Evolutionary conservation across 2,329 filamentous ascomycete species (phyloP).

Genomic region (Sporothrix inflata): DNA sequence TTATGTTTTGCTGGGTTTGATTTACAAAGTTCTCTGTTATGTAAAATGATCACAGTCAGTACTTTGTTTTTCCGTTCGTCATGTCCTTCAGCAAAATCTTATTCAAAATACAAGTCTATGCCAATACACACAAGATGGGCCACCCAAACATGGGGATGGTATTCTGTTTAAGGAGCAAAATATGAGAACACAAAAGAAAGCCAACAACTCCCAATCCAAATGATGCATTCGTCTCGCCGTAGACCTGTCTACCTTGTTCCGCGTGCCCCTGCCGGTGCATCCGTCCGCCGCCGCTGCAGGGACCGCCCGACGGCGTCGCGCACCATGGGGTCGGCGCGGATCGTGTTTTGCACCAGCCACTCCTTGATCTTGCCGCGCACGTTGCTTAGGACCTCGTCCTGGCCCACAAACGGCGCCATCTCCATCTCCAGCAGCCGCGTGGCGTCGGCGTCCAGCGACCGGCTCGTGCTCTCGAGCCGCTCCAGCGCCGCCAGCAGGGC

Average conservation of each 20-base stretch:
- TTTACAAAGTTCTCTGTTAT: not conserved
- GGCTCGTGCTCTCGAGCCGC: conserved; percentile 64
- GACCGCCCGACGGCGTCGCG: conserved; percentile 74
- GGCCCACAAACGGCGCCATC: conserved; percentile 78
- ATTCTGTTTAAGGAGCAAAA: no score
- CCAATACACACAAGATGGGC: not conserved
- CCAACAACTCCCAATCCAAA: not conserved
- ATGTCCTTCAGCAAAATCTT: not conserved
- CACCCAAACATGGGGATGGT: no score
- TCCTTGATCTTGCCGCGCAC: conserved; percentile 76
- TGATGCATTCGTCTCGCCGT: not conserved
- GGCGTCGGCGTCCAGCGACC: conserved; percentile 69
- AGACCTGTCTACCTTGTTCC: conserved; percentile 48
- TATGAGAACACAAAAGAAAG: no score
- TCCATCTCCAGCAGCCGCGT: conserved; percentile 74
- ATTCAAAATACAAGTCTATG: not conserved
- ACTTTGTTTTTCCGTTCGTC: not conserved
- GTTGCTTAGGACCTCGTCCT: conserved; percentile 64
- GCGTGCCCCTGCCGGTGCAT: conserved; percentile 64
- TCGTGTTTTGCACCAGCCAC: conserved; percentile 85
- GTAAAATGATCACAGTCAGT: no score
- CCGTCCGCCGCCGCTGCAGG: conserved; percentile 63
- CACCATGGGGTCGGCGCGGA: conserved; percentile 79
- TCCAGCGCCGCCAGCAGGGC: conserved; percentile 64
- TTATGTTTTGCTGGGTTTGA: not conserved